phyloP scores from a whole-genome alignment of 139 green algal species.

The Trebouxia sp. region DNA sequence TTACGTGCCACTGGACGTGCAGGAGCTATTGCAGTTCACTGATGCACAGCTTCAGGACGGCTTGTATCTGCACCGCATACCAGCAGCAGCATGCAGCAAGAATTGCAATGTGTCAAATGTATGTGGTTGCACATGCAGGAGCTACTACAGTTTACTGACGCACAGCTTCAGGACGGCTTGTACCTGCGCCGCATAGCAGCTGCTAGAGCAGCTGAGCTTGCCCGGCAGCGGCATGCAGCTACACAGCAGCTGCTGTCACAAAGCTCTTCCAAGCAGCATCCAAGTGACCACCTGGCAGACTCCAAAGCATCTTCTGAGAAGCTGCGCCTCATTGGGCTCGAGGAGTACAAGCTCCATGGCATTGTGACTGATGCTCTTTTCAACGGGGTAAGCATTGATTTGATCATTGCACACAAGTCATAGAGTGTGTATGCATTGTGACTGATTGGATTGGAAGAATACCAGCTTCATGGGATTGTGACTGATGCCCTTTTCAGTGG shows the following conservation, averaged over 20 bases:
- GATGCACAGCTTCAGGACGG: neutral
- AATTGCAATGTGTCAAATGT: no score
- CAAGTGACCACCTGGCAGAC: neutral
- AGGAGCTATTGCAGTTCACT: neutral
- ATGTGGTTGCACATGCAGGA: no score
- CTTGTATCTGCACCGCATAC: neutral
- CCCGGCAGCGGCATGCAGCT: neutral
- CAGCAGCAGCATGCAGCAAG: neutral
- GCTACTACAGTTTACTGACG: no score
- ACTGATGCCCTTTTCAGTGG: constrained; percentile 2
- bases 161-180: neutral
- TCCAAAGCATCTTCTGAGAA: neutral
- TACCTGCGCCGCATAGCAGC: constrained; percentile 7
- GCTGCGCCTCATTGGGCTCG: neutral
- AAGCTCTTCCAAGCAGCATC: neutral
- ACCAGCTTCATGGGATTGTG: constrained; percentile 10
- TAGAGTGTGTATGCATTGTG: no score
- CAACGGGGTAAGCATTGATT: neutral
- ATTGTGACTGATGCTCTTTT: constrained; percentile 9
- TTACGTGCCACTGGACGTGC: no score
- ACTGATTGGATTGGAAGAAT: neutral
- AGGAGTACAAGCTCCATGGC: constrained; percentile 19
- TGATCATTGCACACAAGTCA: neutral
- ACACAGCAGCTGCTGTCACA: neutral
- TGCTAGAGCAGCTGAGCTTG: neutral